Evolutionary conservation across 371 early-diverging fungal species (phyloP).

Genomic region (Mucor velutinosus): DNA sequence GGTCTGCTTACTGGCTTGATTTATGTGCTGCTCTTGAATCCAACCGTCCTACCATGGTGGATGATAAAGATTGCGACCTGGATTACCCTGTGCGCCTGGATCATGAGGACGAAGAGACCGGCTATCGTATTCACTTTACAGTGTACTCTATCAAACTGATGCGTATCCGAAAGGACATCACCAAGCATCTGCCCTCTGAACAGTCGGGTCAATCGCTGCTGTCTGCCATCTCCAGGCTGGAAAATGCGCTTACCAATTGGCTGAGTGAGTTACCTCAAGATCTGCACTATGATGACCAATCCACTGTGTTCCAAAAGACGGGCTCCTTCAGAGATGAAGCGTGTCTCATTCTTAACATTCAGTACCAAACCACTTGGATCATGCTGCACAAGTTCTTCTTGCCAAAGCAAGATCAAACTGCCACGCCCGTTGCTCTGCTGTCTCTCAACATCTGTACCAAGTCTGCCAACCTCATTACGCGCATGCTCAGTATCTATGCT

Average conservation of each 20-base stretch:
- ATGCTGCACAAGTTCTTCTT: constrained; percentile 54
- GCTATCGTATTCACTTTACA: constrained; percentile 49
- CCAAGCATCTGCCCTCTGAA: constrained; percentile 51
- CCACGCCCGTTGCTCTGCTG: constrained; percentile 36
- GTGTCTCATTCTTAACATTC: constrained; percentile 40
- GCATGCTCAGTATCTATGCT: constrained; percentile 49
- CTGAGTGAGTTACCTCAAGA: constrained; percentile 47
- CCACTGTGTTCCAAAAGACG: constrained; percentile 29
- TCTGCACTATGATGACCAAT: constrained; percentile 26
- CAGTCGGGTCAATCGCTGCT: constrained; percentile 48
- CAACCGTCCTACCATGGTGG: constrained; percentile 58
- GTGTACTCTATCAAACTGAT: constrained; percentile 56
- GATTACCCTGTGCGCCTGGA: constrained; percentile 56
- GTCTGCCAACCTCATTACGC: constrained; percentile 46
- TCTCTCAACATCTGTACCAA: constrained; percentile 40
- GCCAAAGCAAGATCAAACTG: constrained; percentile 41
- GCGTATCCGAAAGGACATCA: constrained; percentile 60
- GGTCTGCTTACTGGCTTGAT: constrained; percentile 66
- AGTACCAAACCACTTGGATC: constrained; percentile 53
- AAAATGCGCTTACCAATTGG: constrained; percentile 58
- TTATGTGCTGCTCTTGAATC: constrained; percentile 52
- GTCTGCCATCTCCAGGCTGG: constrained; percentile 55
- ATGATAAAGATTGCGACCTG: constrained; percentile 63
- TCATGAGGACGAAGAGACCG: constrained; percentile 50
- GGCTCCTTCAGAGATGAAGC: constrained; percentile 46